Evolutionary conservation across 495 filamentous ascomycete species (phyloP).

Genomic region (Massariosphaeria phaeospora): DNA sequence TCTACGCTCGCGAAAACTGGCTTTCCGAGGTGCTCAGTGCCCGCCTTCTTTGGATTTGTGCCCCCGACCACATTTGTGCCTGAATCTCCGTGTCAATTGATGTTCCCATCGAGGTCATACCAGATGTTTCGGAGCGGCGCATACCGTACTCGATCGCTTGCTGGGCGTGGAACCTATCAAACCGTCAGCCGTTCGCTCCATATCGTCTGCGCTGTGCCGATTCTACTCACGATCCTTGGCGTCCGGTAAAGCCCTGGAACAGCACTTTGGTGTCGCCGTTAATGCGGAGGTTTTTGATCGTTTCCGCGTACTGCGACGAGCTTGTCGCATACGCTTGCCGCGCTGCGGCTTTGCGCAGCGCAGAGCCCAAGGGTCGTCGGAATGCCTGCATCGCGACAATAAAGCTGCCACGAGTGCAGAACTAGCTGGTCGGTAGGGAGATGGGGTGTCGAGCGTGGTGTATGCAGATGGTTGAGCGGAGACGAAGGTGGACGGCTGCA

Average conservation of each 20-base stretch:
- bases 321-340: conserved; percentile 65
- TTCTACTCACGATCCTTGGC: conserved; percentile 88
- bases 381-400: conserved; percentile 41
- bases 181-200: conserved; percentile 39
- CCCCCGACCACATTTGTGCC: conserved; percentile 97
- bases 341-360: conserved; percentile 42
- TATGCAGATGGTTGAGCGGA: conserved; percentile 9
- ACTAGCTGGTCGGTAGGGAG: background rate
- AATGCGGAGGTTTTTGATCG: conserved; percentile 86
- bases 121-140: conserved; percentile 25
- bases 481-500: conserved; percentile 1
- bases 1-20: conserved; percentile 88
- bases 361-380: conserved; percentile 39
- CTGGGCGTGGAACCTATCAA: conserved; percentile 82
- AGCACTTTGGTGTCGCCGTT: conserved; percentile 88
- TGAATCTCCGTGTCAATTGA: conserved; percentile 45
- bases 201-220: background rate
- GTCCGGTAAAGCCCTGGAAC: conserved; percentile 97
- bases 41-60: conserved; percentile 98
- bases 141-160: conserved; percentile 98
- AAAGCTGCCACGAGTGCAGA: conserved; percentile 24
- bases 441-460: conserved; percentile 5
- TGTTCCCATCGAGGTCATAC: conserved; percentile 28
- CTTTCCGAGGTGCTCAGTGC: conserved; percentile 77
- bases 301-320: conserved; percentile 68